These are phyloP conservation scores for Malus hybrid DNA, from an alignment of 331 rosid genomes.

Conservation along the genomic window DNA sequence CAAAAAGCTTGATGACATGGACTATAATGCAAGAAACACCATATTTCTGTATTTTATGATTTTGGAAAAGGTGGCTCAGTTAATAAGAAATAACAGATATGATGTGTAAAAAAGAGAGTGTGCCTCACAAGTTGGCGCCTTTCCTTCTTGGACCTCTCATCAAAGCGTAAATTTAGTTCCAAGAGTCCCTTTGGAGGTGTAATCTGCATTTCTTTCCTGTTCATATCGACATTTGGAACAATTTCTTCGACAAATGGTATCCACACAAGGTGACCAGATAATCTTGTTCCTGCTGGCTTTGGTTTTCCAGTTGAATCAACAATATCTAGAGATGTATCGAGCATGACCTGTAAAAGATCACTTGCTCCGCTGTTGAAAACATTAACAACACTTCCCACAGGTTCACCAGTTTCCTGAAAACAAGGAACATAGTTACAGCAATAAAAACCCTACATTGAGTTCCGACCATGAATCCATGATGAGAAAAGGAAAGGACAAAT, in stretches of 20 bases:
- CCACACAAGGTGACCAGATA: conserved; percentile 62
- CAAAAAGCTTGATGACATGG: not conserved
- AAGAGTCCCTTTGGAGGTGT: conserved; percentile 95
- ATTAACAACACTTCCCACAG: conserved; percentile 62
- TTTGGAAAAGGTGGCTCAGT: not conserved
- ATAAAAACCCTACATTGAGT: not conserved
- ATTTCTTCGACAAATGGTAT: conserved; percentile 95
- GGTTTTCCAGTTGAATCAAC: conserved; percentile 53
- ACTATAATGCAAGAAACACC: not conserved
- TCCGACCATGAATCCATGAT: not conserved
- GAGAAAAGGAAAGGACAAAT: not conserved
- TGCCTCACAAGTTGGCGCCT: conserved; percentile 93
- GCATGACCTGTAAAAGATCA: conserved; percentile 74
- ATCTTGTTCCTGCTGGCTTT: conserved; percentile 38
- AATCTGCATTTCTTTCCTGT: conserved; percentile 63
- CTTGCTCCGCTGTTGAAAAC: conserved; percentile 74
- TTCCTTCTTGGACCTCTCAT: conserved; percentile 89
- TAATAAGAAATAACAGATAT: not conserved
- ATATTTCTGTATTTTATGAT: not conserved
- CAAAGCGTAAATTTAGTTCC: conserved; percentile 68
- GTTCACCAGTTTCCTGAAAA: conserved; percentile 66
- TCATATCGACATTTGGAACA: conserved; percentile 79
- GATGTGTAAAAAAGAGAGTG: conserved; percentile 33
- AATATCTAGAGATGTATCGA: conserved; percentile 51
- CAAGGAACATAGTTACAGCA: conserved; percentile 21